Base-by-base conservation (phyloP, 2,329 filamentous ascomycete genomes). In the Rugonectria rugulosa region DNA sequence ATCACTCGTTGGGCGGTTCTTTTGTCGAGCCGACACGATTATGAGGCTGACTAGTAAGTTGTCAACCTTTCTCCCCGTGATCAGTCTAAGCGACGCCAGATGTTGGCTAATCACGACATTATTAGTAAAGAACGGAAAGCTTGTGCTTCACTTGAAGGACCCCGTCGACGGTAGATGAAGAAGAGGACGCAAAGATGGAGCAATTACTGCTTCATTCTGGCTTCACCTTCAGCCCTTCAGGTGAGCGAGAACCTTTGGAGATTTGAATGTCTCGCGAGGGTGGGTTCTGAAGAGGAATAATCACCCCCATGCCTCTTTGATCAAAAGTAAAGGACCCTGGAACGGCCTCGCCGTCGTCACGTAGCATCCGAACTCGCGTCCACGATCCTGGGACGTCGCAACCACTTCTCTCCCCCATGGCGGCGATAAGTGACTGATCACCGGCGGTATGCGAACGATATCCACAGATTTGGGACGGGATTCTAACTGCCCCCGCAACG, bases 381-480 rank as follows among this genome's bases (percentile, higher is more conserved):
- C 37, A 26, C 9, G 38, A 24, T 17, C 23, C 29, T 43, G 47
- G 47, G 21, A 41, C 42, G 12, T 19, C 15, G 14, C 31, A 43
- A n/a, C 20, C 20, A 20, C 8, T 5, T 7, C 5, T 11, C 21
- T 17, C 32, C 9, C 43, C 40, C 41, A 2, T n/a, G 11, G 20
- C 34, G 29, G 46, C 27, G 46, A 56, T 51, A 51, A 41, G 26
- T 51, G 46, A 56, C 24, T 37, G 40, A 48, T 49, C 29, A 43
- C 44, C 51, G 37, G 40, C 41, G 26, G 45, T 45, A 50, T 36
- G 34, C 46, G 24, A 54, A 37, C 38, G 24, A 49, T 48, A 44
- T 20, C 45, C 40, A 56, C 40, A 14, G 26, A 26, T 17, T 29
- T 42, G n/a, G 12, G 12, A 32, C 29, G 12, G 41, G 46, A 45